A percentile compares a stretch with the other conserved stretches of the same genome.
Conservation (phyloP, 2,329 filamentous ascomycete species). For the Teratosphaeria epicoccoides region DNA sequence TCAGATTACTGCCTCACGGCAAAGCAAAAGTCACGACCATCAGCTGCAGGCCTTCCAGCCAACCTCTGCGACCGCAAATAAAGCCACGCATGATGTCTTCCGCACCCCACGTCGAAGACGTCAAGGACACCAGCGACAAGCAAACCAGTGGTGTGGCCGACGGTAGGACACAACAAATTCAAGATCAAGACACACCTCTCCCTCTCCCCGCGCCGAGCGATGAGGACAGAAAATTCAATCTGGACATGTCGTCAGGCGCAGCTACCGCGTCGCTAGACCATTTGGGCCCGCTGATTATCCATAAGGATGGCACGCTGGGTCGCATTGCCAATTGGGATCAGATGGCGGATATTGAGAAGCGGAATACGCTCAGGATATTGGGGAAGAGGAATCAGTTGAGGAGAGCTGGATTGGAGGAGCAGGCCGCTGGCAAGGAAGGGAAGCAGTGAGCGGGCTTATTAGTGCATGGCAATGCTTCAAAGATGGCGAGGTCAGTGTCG, state of each 20-base stretch:
- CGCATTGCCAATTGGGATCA: not conserved
- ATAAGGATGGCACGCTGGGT: not conserved
- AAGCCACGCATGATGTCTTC: not conserved
- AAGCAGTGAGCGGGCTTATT: not conserved
- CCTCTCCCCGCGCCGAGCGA: not conserved
- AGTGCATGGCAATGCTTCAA: too few relatives aligned
- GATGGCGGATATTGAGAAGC: not conserved
- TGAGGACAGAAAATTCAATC: not conserved
- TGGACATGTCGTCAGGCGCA: not conserved
- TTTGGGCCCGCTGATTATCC: not conserved
- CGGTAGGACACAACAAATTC: not conserved
- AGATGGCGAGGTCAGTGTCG: too few relatives aligned
- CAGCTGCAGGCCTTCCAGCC: not conserved
- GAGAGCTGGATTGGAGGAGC: not conserved
- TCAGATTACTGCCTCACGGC: not conserved
- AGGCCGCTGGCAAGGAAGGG: not conserved
- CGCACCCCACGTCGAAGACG: not conserved
- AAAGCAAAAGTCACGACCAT: not conserved
- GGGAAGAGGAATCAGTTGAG: not conserved
- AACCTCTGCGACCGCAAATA: not conserved
- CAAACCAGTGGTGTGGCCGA: not conserved
- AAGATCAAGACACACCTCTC: not conserved
- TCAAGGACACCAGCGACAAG: not conserved
- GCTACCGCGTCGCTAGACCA: not conserved
- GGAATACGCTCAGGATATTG: not conserved